Conservation (phyloP, 2,329 filamentous ascomycete species). For the Diplodia sapinea region DNA sequence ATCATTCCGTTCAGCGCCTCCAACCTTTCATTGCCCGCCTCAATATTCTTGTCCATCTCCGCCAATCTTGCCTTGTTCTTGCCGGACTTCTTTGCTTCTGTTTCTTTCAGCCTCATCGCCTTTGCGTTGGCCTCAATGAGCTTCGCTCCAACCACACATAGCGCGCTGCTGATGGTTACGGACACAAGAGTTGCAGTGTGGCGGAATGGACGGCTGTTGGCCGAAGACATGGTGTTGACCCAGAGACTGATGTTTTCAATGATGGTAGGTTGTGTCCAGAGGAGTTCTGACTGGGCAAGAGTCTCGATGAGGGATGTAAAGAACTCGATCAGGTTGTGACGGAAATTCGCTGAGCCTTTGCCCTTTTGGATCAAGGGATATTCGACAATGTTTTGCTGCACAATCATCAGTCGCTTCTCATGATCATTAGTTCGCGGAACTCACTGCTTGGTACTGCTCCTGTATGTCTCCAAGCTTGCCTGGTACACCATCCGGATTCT, state of each 20-base stretch:
- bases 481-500: constrained; percentile 85
- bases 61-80: constrained; percentile 80
- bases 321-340: constrained; percentile 77
- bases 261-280: constrained; percentile 77
- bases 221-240: constrained; percentile 90
- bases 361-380: constrained; percentile 88
- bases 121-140: constrained; percentile 76
- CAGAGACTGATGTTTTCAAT: constrained; percentile 90
- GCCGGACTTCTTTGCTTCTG: constrained; percentile 72
- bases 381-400: constrained; percentile 76
- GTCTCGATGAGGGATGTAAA: constrained; percentile 77
- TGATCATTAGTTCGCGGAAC: constrained; percentile 37
- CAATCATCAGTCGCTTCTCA: constrained; percentile 32
- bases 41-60: constrained; percentile 73
- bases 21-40: constrained; percentile 72
- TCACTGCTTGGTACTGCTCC: constrained; percentile 79
- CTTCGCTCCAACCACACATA: constrained; percentile 75
- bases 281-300: constrained; percentile 78
- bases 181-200: constrained; percentile 91
- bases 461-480: constrained; percentile 83
- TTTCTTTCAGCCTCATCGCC: constrained; percentile 77
- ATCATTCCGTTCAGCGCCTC: constrained; percentile 74
- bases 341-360: constrained; percentile 78
- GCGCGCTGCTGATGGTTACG: constrained; percentile 76
- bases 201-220: constrained; percentile 83